Conservation (phyloP, 768 basidiomycete genomes). For the Leccinum olivaceopallidum region DNA sequence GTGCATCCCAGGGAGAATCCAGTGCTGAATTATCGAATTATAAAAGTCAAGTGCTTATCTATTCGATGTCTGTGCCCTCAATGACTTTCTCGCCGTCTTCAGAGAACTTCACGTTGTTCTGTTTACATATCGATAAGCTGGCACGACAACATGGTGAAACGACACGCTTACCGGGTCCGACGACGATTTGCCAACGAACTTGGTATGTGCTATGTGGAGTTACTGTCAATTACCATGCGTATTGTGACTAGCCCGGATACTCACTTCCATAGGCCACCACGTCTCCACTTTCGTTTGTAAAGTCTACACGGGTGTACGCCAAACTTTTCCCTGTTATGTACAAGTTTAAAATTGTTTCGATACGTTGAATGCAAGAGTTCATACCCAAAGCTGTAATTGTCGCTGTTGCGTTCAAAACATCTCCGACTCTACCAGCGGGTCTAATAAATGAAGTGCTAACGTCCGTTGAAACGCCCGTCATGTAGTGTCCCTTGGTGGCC, state of each 20-base stretch:
- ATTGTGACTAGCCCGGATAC: constrained; percentile 23
- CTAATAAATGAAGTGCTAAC: constrained; percentile 77
- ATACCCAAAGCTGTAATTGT: constrained; percentile 70
- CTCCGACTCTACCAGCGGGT: constrained; percentile 72
- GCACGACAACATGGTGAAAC: neutral
- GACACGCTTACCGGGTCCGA: constrained; percentile 38
- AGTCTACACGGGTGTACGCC: constrained; percentile 81
- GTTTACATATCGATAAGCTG: neutral
- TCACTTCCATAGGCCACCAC: constrained; percentile 81
- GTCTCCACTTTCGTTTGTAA: constrained; percentile 61
- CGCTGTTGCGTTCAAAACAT: constrained; percentile 63
- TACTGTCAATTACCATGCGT: neutral
- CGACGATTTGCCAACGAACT: constrained; percentile 74
- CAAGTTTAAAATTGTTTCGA: neutral
- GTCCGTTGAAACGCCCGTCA: constrained; percentile 89
- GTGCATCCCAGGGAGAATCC: neutral
- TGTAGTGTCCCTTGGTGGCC: constrained; percentile 76
- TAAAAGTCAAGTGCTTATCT: neutral
- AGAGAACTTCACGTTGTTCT: constrained; percentile 80
- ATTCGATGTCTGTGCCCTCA: constrained; percentile 44
- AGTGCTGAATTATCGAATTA: neutral
- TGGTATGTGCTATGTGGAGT: constrained; percentile 67
- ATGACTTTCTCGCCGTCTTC: constrained; percentile 72
- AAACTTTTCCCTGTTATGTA: constrained; percentile 63
- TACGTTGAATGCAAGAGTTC: neutral